Base-by-base conservation (phyloP, 352 stramenopile species). In the Phytophthora hybrid region DNA sequence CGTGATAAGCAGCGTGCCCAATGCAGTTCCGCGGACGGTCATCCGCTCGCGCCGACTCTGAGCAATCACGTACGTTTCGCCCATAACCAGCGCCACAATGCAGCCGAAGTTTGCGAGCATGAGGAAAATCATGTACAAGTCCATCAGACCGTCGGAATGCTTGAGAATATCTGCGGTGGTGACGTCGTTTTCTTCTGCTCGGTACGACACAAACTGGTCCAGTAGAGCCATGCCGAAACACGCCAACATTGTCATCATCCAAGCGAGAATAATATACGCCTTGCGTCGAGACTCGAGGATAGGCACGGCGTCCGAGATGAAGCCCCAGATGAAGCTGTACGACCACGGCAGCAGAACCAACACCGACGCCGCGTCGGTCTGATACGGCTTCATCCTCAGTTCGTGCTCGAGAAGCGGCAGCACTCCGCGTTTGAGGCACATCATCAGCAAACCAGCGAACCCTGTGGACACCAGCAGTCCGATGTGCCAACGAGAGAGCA, bases 211-310 rank as follows among this genome's bases (percentile, higher is more conserved):
- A 54, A 66, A 69, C 26, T 83, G 62, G 31, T 88, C 72, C 52
- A 83, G 32, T 29, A 86, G 8, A 29, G 73, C 74, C 78, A 85
- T 87, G 10, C 51, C 26, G 49, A 83, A 76, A 51, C 81, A 81
- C 47, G 70, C 69, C 3, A 82, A 7, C 59, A 76, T 76, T 3
- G 78, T 78, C 26, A 77, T 32, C 26, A 77, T 63, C 80, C 80
- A 81, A n/a, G 86, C 89, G 18, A 90, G 54, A 21, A 93, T 80
- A 70, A 97, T 93, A 71, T 97, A 97, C 4, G 90, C 76, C 68
- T 95, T 95, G 21, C 90, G 79, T 32, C 85, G 82, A 18, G 86
- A 89, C 26, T 82, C 85, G 31, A 82, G 72, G 59, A 97, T 91
- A 3, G 91, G 91, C 29, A 91, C 83, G 21, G 79, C 89, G 65